Conservation (phyloP, 1,139 yeast genomes). For the Zygosaccharomyces pseudobailii region DNA sequence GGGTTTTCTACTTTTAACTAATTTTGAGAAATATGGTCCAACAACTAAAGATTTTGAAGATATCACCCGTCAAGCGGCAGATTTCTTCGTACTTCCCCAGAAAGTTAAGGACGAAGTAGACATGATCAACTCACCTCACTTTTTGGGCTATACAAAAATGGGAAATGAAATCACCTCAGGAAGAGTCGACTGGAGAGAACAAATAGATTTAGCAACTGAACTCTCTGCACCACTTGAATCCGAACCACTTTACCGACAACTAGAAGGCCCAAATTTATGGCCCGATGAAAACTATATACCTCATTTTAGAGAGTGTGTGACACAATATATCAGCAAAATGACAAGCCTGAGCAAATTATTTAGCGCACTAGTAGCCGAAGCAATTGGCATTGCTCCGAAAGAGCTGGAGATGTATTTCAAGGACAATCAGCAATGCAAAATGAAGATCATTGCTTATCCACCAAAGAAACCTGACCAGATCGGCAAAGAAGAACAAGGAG, state of each 20-base stretch:
- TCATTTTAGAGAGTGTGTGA: constrained; percentile 44
- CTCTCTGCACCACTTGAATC: constrained; percentile 43
- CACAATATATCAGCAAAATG: constrained; percentile 46
- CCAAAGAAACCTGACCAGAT: constrained; percentile 27
- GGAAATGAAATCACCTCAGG: constrained; percentile 65
- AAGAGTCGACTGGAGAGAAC: constrained; percentile 61
- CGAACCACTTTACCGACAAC: constrained; percentile 50
- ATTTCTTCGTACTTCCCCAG: constrained; percentile 52
- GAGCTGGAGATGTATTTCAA: constrained; percentile 49
- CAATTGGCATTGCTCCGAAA: constrained; percentile 45
- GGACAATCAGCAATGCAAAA: constrained; percentile 48
- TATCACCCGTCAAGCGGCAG: constrained; percentile 42
- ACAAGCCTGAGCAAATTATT: constrained; percentile 42
- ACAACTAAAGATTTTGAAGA: constrained; percentile 36
- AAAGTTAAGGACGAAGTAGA: constrained; percentile 49
- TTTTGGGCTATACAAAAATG: constrained; percentile 59
- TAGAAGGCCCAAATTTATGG: constrained; percentile 66
- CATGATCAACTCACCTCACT: constrained; percentile 61
- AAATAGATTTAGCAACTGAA: constrained; percentile 63
- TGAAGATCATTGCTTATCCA: constrained; percentile 53
- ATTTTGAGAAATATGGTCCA: constrained; percentile 32
- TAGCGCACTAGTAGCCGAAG: constrained; percentile 48
- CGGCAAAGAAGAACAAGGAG: constrained; percentile 44
- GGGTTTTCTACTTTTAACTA: constrained; percentile 51
- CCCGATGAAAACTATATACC: constrained; percentile 49